Base-by-base conservation (phyloP, 2,329 filamentous ascomycete species). In the Calonectria hongkongensis region DNA sequence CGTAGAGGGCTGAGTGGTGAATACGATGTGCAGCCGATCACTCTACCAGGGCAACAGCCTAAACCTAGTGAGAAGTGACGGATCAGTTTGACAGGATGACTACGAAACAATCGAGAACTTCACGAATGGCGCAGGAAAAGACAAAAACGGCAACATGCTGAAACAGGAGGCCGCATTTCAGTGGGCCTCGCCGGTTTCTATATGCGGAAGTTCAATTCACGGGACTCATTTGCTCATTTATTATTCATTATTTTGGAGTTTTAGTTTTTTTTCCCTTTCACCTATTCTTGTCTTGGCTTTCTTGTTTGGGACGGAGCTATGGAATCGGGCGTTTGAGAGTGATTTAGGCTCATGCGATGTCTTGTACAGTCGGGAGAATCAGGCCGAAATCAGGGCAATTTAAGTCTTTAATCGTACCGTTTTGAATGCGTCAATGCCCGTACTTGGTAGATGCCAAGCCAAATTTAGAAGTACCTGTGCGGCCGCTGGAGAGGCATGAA, bases 391-490 rank as follows among this genome's bases (percentile, higher is more conserved):
- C 13, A 25, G 58, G n/a, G 21, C 28, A 63, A 63, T 45, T 47
- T 16, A 45, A 63, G 28, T 63, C 41, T 63, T 63, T 47, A 30
- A 63, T 45, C 58, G 39, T 47, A 39, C 58, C 54, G 30, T 16
- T 60, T 8, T 58, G 54, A 60, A 60, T 60, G 54, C 16, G 25
- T 41, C 33, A 36, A 48, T 48, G 54, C 39, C 36, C 54, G 54
- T 18, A 2, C n/a, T 28, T 60, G 36, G 39, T 25, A 36, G 39
- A 13, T 27, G 39, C 21, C 21, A 41, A 27, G n/a, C 54, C 54
- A 58, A 58, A 39, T 58, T 39, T 58, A 58, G 54, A 58, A 58
- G n/a, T 27, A 41, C 18, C 33, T 15, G 54, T 39, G 33, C n/a
- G 30, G 21, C 54, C 8, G 43, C 16, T n/a, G 18, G 18, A 21